Conservation (phyloP, 192 early-diverging fungal species). For the Coemansia erecta region DNA sequence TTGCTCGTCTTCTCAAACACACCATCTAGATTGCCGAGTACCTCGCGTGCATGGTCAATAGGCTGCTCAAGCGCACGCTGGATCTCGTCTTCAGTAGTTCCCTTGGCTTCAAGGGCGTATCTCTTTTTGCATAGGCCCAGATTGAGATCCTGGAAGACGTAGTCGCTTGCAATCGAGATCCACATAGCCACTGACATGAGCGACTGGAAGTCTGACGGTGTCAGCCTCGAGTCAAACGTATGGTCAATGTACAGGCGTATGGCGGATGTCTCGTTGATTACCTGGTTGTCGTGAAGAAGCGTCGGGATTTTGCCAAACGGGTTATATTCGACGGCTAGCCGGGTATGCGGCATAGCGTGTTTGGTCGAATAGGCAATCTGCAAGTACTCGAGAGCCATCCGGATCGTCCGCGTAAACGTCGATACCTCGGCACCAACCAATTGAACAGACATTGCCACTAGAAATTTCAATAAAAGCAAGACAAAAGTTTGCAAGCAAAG, state of each 20-base stretch:
- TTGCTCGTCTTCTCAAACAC: not conserved
- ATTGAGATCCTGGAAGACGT: constrained; percentile 25
- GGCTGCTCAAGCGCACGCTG: constrained; percentile 1
- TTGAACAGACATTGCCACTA: not conserved
- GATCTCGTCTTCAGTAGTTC: not conserved
- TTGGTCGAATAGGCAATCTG: constrained; percentile 18
- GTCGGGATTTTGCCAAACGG: constrained; percentile 41
- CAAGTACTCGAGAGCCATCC: constrained; percentile 26
- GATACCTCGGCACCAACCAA: constrained; percentile 31
- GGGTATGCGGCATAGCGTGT: constrained; percentile 12
- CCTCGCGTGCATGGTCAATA: not conserved
- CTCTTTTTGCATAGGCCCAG: constrained; percentile 21
- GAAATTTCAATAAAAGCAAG: not conserved
- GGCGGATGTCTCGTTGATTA: constrained; percentile 26
- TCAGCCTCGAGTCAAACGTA: not conserved
- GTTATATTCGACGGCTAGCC: constrained; percentile 25
- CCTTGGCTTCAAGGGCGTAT: constrained; percentile 11
- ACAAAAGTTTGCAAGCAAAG: not conserved
- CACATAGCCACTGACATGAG: constrained; percentile 13
- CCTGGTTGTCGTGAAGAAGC: constrained; percentile 11
- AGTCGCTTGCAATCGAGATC: constrained; percentile 30
- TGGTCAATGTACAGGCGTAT: constrained; percentile 33
- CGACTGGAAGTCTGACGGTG: constrained; percentile 3
- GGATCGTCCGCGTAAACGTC: constrained; percentile 38
- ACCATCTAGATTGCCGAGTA: not conserved